Percentiles rank a stretch among this genome's conserved stretches.
These are phyloP conservation scores for Rhynchospora breviuscula DNA, from an alignment of 176 grass and related monocot genomes.

Conservation along the genomic window DNA sequence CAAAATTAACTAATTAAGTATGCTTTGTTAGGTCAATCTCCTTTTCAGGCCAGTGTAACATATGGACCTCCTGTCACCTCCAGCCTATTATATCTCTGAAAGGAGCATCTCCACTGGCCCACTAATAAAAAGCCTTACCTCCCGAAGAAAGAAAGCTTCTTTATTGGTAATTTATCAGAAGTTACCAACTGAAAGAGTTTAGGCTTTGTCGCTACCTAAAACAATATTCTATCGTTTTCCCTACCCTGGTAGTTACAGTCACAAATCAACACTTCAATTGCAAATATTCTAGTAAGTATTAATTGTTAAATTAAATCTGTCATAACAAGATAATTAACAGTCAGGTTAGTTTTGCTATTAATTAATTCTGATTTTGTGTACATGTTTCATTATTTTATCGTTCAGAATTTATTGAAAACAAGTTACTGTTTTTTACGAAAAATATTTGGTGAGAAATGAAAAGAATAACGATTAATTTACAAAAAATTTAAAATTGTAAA, in stretches of 20 bases:
- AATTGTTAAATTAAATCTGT: background rate
- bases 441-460: background rate
- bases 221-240: background rate
- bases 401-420: background rate
- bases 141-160: background rate
- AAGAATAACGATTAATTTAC: too few species aligned
- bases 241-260: background rate
- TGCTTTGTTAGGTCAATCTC: background rate
- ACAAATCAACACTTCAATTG: background rate
- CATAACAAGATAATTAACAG: background rate
- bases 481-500: too few species aligned
- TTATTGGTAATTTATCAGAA: background rate
- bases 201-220: background rate
- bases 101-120: background rate
- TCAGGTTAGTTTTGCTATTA: background rate
- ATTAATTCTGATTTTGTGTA: background rate
- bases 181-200: background rate
- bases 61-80: background rate
- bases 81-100: background rate
- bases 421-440: background rate
- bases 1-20: background rate
- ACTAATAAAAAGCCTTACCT: background rate
- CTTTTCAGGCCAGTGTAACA: background rate
- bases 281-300: background rate
- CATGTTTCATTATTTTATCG: background rate